Evolutionary conservation across 2,329 filamentous ascomycete genomes (phyloP).

Genomic region (Leptographium wingfieldii): DNA sequence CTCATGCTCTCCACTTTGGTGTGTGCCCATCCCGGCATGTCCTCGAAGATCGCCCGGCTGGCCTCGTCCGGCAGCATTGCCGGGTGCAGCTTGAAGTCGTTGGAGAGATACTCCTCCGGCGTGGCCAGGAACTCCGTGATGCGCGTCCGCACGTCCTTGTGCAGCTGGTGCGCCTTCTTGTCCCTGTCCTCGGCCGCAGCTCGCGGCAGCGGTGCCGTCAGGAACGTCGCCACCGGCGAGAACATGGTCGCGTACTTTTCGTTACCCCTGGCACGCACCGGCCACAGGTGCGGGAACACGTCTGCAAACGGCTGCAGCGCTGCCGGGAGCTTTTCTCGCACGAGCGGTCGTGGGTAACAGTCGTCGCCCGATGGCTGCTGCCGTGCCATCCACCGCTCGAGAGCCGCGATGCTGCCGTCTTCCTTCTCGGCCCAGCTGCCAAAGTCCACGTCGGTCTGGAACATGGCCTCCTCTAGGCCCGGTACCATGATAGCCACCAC

Average conservation of each 20-base stretch:
- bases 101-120: constrained; percentile 62
- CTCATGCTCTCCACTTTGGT: constrained; percentile 54
- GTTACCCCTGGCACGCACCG: constrained; percentile 76
- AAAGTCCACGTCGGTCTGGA: constrained; percentile 48
- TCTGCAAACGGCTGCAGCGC: constrained; percentile 56
- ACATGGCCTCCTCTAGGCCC: constrained; percentile 82
- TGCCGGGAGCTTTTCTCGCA: constrained; percentile 36
- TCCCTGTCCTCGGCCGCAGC: constrained; percentile 49
- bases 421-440: constrained; percentile 28
- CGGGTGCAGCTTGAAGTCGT: constrained; percentile 77
- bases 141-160: constrained; percentile 61
- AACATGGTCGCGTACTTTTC: constrained; percentile 65
- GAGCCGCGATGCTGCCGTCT: constrained; percentile 17
- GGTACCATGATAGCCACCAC: constrained; percentile 87
- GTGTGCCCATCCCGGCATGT: constrained; percentile 69
- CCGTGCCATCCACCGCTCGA: constrained; percentile 24
- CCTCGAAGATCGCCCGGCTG: constrained; percentile 36
- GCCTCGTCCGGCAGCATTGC: constrained; percentile 50
- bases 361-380: constrained; percentile 27
- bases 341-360: constrained; percentile 44
- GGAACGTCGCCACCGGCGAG: constrained; percentile 75
- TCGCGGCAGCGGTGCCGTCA: constrained; percentile 62
- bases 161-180: constrained; percentile 28
- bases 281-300: constrained; percentile 84
- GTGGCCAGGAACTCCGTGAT: constrained; percentile 68